Evolutionary conservation across 108 stramenopile genomes (phyloP).

Genomic region (Skeletonema potamos): DNA sequence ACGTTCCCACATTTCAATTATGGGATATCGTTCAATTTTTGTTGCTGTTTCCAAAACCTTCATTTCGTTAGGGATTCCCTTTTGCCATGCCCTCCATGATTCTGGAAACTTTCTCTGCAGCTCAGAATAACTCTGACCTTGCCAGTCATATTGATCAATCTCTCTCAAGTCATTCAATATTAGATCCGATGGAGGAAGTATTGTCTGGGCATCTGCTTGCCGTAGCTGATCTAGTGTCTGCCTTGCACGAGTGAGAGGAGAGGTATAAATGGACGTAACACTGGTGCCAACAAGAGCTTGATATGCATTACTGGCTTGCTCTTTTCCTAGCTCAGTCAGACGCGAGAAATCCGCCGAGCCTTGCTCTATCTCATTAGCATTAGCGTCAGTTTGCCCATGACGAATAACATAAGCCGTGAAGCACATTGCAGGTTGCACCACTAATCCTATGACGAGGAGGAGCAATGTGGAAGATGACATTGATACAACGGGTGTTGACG

Average conservation of each 20-base stretch:
- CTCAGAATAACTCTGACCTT: conserved; percentile 29
- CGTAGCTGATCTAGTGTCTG: conserved; percentile 24
- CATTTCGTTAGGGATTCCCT: conserved; percentile 27
- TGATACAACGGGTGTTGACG: no score
- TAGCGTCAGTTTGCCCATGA: conserved; percentile 55
- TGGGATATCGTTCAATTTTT: conserved; percentile 12
- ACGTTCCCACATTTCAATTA: conserved; percentile 38
- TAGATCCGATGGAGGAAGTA: conserved; percentile 2
- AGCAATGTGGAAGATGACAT: no score
- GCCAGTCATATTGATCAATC: conserved; percentile 54
- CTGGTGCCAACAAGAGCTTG: not conserved
- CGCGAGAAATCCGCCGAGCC: conserved; percentile 46
- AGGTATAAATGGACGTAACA: conserved; percentile 18
- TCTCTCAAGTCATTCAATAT: conserved; percentile 37
- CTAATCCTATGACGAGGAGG: not conserved
- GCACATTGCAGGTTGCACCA: not conserved
- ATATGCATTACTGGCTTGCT: conserved; percentile 34
- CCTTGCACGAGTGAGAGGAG: conserved; percentile 38
- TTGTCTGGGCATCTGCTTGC: not conserved
- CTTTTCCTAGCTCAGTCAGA: conserved; percentile 30
- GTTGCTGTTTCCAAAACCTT: conserved; percentile 11
- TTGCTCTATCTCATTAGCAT: conserved; percentile 35
- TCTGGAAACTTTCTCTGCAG: conserved; percentile 22
- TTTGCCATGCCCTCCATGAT: conserved; percentile 37
- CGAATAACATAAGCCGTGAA: conserved; percentile 26